These are phyloP conservation scores for Syzygium grande DNA, from an alignment of 345 rosid species.

Conservation along the genomic window DNA sequence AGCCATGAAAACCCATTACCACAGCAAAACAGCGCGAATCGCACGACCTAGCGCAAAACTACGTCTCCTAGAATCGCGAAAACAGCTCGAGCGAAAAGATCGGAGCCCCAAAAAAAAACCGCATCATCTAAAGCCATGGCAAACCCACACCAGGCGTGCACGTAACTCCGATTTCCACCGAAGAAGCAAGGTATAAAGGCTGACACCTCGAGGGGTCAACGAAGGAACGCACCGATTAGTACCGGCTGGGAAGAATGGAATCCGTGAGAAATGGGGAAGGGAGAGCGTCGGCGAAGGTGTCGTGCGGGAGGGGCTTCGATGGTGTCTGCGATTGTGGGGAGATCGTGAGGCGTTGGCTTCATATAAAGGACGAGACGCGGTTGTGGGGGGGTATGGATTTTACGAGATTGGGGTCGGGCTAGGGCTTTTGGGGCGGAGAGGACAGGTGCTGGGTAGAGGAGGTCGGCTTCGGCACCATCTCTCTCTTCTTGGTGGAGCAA, in stretches of 20 bases:
- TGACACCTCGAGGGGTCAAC: not conserved
- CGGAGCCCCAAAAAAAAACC: conserved; percentile 11
- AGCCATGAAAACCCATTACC: conserved; percentile 29
- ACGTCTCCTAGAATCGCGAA: not conserved
- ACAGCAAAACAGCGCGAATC: conserved; percentile 10
- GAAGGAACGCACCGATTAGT: conserved; percentile 50
- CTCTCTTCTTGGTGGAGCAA: not conserved
- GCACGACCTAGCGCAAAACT: not conserved
- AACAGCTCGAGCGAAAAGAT: conserved; percentile 7
- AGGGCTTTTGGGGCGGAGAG: not conserved
- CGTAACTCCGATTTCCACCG: not conserved
- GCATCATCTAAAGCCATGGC: conserved; percentile 13
- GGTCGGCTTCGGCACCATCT: not conserved
- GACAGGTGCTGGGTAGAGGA: not conserved
- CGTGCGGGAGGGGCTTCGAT: not conserved
- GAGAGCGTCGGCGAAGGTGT: not conserved
- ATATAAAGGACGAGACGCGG: not conserved
- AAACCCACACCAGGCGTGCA: not conserved
- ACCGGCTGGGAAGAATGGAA: conserved; percentile 40
- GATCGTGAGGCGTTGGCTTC: not conserved
- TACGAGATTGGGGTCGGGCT: not conserved
- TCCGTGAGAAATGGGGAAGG: not conserved
- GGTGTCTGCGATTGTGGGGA: not conserved
- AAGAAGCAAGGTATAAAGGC: not conserved
- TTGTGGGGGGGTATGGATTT: not conserved